Percentiles rank a stretch among this genome's conserved stretches.
phyloP scores from a whole-genome alignment of 73 alveolate species.

The Paramecium primaurelia region DNA sequence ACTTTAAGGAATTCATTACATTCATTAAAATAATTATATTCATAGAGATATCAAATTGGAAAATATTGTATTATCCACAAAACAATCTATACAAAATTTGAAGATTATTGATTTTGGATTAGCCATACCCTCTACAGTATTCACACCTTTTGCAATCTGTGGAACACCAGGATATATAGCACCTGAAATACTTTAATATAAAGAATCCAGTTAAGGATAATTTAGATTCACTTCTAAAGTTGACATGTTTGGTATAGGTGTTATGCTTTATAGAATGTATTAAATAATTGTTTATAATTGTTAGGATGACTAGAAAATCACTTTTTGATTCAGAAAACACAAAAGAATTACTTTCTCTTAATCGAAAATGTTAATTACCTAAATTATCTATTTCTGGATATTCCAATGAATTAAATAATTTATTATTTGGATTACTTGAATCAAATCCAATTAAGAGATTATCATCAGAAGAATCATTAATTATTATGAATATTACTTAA shows the following conservation, averaged over 20 bases:
- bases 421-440: neutral
- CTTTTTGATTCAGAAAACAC: constrained; percentile 16
- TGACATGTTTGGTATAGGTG: constrained; percentile 25
- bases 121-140: constrained; percentile 76
- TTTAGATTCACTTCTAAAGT: neutral
- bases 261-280: neutral
- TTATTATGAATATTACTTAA: neutral
- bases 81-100: constrained; percentile 79
- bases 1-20: neutral
- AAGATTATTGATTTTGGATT: constrained; percentile 94
- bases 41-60: constrained; percentile 95
- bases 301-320: neutral
- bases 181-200: constrained; percentile 69
- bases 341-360: neutral
- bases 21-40: neutral
- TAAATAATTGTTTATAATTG: neutral
- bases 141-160: constrained; percentile 83
- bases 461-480: neutral
- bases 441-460: neutral
- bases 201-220: neutral
- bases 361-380: neutral
- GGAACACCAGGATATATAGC: constrained; percentile 97
- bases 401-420: neutral
- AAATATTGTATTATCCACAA: constrained; percentile 75
- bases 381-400: neutral